These are phyloP conservation scores for Oryza longistaminata DNA, from an alignment of 176 grass and related monocot species.

Conservation along the genomic window DNA sequence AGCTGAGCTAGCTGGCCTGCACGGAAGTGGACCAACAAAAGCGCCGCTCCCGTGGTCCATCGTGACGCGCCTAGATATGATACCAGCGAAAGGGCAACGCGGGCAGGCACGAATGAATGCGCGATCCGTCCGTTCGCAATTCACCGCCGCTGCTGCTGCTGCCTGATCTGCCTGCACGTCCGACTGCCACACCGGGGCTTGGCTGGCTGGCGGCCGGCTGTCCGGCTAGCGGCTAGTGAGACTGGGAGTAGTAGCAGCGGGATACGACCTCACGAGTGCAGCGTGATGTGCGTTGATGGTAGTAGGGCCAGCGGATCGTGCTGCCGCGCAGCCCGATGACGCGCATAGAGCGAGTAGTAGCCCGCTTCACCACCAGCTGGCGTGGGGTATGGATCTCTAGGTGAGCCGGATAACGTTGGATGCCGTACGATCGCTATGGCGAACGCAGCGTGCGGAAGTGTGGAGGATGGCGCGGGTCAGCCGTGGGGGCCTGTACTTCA, in stretches of 20 bases:
- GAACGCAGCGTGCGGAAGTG: neutral
- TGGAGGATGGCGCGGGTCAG: neutral
- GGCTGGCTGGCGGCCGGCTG: neutral
- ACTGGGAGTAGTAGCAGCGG: no score
- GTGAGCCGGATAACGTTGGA: neutral
- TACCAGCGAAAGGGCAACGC: neutral
- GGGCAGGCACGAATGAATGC: neutral
- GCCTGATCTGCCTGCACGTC: neutral
- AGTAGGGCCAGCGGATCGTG: neutral
- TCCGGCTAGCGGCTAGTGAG: neutral
- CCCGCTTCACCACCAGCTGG: slow-evolving; percentile 47
- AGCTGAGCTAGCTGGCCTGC: neutral
- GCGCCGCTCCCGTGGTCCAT: neutral
- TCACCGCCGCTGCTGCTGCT: neutral
- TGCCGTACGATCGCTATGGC: neutral
- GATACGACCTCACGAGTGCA: neutral
- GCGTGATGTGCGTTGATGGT: neutral
- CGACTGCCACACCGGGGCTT: neutral
- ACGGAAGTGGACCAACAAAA: neutral
- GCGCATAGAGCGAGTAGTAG: neutral
- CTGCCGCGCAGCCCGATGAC: neutral
- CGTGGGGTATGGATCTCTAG: neutral
- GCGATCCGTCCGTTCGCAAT: neutral
- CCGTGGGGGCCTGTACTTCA: neutral
- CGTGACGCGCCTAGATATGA: neutral